Base-by-base conservation (phyloP, 495 filamentous ascomycete genomes). In the Pseudoneurospora amorphoporcata region DNA sequence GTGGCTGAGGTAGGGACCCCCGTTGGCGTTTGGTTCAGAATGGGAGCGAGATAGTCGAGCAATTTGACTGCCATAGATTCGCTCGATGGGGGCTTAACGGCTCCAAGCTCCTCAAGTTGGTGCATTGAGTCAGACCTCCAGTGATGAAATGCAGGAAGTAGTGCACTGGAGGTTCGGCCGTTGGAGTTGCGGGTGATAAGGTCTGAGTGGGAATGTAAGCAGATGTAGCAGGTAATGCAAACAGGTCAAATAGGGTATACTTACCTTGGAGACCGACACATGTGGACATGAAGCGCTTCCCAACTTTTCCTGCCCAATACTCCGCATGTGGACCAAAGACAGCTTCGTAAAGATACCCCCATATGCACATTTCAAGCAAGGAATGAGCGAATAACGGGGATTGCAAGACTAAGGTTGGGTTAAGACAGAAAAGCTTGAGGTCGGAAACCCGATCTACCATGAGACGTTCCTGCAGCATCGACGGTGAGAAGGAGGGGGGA, bases 261-360 rank as follows among this genome's bases (percentile, higher is more conserved):
- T 69, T 29, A 69, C 72, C 58, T 14, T 35, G 40, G 41, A 71
- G 17, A n/a, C 41, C 4, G 16, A 53, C 41, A 17, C 69, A 74
- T 0, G 12, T n/a, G n/a, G 12, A 4, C 14, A 12, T 61, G 23
- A 70, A 70, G 4, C n/a, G 0, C 12, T 40, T 69, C 23, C 71
- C 73, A 40, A 72, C 17, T 10, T 70, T 47, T 40, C 70, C 70
- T n/a, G 37, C 73, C 73, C 73, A 75, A 19, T 39, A 41, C 2
- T 41, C 37, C 6, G 71, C 45, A 0, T 17, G 40, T 5, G 41
- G 38, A 38, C 53, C 58, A 17, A 73, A 75, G 3, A 75, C 37
- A 3, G 40, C 3, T n/a, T 65, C 7, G 69, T 58, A 75, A 5
- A 75, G 38, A 17, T 61, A 39, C 23, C 43, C 61, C 71, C 69